These are phyloP conservation scores for Anisodus tanguticus DNA, from an alignment of 257 asterid species.

Conservation along the genomic window DNA sequence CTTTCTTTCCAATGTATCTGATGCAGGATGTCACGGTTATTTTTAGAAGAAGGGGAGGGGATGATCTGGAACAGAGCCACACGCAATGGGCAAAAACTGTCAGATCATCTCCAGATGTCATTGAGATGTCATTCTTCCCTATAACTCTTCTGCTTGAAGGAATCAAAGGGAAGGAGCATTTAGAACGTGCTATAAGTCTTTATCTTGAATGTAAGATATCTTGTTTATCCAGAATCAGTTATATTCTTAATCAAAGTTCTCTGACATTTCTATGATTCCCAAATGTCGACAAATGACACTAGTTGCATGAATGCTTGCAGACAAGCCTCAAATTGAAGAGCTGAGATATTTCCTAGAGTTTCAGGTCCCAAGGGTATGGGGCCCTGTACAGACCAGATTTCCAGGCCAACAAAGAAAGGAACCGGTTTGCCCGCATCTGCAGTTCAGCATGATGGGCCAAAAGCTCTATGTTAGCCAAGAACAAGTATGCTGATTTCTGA, in stretches of 20 bases:
- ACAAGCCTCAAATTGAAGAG: conserved; percentile 53
- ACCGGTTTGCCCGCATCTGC: conserved; percentile 83
- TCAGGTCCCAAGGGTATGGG: conserved; percentile 31
- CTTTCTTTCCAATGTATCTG: conserved; percentile 23
- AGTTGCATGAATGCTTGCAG: conserved; percentile 27
- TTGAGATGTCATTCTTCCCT: conserved; percentile 79
- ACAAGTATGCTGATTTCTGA: conserved; percentile 55
- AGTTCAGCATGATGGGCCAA: conserved; percentile 93
- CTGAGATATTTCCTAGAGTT: conserved; percentile 33
- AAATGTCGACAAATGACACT: conserved; percentile 13
- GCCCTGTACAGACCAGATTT: conserved; percentile 36
- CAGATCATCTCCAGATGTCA: conserved; percentile 83
- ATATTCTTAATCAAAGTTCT: background rate
- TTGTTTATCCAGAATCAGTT: background rate
- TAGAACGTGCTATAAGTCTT: conserved; percentile 72
- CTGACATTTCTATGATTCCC: background rate
- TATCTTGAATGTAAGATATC: conserved; percentile 72
- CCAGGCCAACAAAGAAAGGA: conserved; percentile 80
- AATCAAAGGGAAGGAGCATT: conserved; percentile 66
- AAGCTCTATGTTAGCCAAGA: conserved; percentile 84
- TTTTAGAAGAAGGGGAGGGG: conserved; percentile 91
- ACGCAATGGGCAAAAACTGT: conserved; percentile 73
- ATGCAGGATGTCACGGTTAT: conserved; percentile 83
- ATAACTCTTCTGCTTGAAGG: conserved; percentile 76
- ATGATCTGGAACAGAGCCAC: conserved; percentile 88